These are phyloP conservation scores for Crithidia brevicula DNA, from an alignment of 208 protist species.

Conservation along the genomic window DNA sequence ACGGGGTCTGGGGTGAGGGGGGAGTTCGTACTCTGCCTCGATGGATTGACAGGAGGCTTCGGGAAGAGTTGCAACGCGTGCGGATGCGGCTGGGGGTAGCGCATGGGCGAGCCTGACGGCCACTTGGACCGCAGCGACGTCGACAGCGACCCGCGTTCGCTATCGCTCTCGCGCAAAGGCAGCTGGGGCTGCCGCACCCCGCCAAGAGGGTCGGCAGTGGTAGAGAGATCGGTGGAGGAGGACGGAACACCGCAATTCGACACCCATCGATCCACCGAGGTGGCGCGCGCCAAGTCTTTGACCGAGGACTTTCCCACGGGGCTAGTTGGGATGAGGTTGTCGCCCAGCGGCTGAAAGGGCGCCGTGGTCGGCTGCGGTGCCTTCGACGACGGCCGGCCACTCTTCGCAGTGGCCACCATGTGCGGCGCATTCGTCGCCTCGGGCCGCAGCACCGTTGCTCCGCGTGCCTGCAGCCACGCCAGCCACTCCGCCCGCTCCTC, in stretches of 20 bases:
- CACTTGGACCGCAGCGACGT: constrained; percentile 1
- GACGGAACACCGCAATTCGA: constrained; percentile 3
- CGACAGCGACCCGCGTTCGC: constrained; percentile 1
- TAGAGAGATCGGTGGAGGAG: background rate
- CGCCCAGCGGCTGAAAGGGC: constrained; percentile 5
- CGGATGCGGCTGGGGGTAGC: constrained; percentile 13
- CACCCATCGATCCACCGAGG: constrained; percentile 8
- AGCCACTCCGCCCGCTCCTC: constrained; percentile 28
- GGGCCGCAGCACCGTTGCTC: background rate
- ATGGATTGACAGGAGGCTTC: background rate
- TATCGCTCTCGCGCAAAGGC: constrained; percentile 24
- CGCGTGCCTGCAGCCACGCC: constrained; percentile 12
- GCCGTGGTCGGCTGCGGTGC: background rate
- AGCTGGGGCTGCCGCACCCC: constrained; percentile 7
- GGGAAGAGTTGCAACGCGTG: constrained; percentile 1
- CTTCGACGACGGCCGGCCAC: background rate
- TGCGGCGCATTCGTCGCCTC: constrained; percentile 3
- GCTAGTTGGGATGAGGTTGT: background rate
- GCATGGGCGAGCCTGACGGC: constrained; percentile 4
- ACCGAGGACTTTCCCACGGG: background rate
- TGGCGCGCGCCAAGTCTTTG: background rate
- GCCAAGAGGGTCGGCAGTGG: background rate
- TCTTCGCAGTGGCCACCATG: background rate
- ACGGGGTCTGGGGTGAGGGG: constrained; percentile 3
- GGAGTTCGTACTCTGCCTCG: background rate